These are phyloP conservation scores for Pseudognaphalium luteoalbum DNA, from an alignment of 129 eudicot genomes.

Conservation along the genomic window DNA sequence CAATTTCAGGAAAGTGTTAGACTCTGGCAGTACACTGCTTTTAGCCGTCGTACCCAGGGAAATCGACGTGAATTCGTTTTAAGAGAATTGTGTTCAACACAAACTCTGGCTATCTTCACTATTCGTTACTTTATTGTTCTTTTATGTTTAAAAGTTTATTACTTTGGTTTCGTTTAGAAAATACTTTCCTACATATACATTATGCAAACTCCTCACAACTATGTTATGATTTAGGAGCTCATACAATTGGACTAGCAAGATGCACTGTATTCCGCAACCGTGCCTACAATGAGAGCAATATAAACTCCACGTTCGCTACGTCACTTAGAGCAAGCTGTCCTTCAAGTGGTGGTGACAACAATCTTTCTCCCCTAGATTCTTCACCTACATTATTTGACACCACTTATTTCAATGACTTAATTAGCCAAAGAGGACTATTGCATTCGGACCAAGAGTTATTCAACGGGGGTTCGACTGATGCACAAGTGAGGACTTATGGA, in stretches of 20 bases:
- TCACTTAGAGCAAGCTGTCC: conserved; percentile 35
- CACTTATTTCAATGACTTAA: conserved; percentile 30
- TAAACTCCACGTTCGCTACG: conserved; percentile 34
- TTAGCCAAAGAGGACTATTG: conserved; percentile 37
- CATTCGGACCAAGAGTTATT: conserved; percentile 51
- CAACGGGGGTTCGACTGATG: conserved; percentile 40
- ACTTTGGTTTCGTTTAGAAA: no score
- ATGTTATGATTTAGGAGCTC: conserved; percentile 28
- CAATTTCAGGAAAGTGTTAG: no score
- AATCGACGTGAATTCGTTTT: no score
- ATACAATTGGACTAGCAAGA: conserved; percentile 44
- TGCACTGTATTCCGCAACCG: conserved; percentile 31
- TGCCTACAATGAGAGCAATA: conserved; percentile 34
- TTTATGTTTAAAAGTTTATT: no score
- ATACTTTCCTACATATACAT: no score
- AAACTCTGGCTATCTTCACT: no score
- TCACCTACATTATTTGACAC: conserved; percentile 32
- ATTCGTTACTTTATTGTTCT: no score
- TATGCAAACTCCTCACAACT: background rate
- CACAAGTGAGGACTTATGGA: conserved; percentile 32
- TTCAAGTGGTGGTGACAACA: conserved; percentile 34
- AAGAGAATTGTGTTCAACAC: no score
- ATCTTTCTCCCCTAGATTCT: conserved; percentile 32
- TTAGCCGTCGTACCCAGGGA: no score
- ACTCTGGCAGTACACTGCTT: no score